These are phyloP conservation scores for Chenopodium quinoa DNA, from an alignment of 148 eudicot species.

Conservation along the genomic window DNA sequence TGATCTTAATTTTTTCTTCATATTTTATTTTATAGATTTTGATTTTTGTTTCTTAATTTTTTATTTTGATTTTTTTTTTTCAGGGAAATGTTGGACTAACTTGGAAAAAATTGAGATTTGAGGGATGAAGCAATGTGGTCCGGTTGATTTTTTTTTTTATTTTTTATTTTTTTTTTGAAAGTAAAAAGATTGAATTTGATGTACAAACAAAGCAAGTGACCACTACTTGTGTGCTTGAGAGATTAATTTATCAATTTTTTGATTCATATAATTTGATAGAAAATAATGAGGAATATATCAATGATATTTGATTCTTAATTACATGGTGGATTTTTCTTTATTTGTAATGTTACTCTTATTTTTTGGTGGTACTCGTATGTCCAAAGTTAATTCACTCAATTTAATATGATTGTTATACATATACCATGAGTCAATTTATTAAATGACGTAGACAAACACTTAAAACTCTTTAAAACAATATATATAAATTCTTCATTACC, in stretches of 20 bases:
- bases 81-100: conserved; percentile 5
- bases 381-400: too few relatives aligned
- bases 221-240: conserved; percentile 15
- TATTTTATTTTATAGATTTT: neutral
- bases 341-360: neutral
- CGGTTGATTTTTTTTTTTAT: neutral
- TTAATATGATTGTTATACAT: too few relatives aligned
- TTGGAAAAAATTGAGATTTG: neutral
- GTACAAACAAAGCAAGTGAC: neutral
- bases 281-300: neutral
- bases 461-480: too few relatives aligned
- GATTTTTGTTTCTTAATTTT: neutral
- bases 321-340: neutral
- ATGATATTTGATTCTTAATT: neutral
- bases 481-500: too few relatives aligned
- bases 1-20: neutral
- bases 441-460: too few relatives aligned
- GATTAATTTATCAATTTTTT: neutral
- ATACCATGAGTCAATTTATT: too few relatives aligned
- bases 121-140: conserved; percentile 12
- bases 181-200: neutral
- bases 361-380: too few relatives aligned
- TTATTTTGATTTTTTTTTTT: neutral
- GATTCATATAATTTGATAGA: neutral
- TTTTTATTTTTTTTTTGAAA: too few relatives aligned